Conservation (phyloP, 108 stramenopile species). For the Fistulifera solaris region DNA sequence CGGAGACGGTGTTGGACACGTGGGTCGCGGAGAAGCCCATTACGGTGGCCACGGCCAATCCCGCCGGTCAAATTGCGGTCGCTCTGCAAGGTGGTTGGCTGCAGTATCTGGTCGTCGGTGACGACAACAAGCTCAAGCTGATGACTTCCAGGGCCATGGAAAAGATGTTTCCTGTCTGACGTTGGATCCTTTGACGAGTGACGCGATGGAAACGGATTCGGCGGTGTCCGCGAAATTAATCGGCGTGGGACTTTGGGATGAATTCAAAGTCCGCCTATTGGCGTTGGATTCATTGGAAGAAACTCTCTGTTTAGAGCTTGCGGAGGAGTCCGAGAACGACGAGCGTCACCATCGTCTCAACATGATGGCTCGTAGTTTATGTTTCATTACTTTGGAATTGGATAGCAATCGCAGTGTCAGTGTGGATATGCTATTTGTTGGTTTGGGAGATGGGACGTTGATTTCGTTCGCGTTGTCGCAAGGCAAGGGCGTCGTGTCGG, state of each 20-base stretch:
- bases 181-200: constrained; percentile 61
- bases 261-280: constrained; percentile 84
- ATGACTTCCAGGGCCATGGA: constrained; percentile 44
- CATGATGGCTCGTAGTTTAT: constrained; percentile 80
- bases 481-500: constrained; percentile 23
- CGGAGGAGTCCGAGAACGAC: constrained; percentile 17
- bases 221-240: not conserved
- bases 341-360: constrained; percentile 42
- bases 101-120: constrained; percentile 44
- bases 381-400: constrained; percentile 62
- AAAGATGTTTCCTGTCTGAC: constrained; percentile 92
- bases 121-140: constrained; percentile 18
- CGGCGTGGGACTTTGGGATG: constrained; percentile 85
- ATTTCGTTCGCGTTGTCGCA: constrained; percentile 67
- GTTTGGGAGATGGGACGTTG: constrained; percentile 91
- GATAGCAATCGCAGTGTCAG: constrained; percentile 13
- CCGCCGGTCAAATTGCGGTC: constrained; percentile 74
- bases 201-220: constrained; percentile 38
- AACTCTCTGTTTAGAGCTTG: constrained; percentile 27
- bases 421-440: constrained; percentile 88
- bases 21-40: constrained; percentile 23
- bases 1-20: constrained; percentile 33
- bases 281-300: constrained; percentile 37
- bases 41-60: constrained; percentile 89
- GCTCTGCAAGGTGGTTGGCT: constrained; percentile 74